These are phyloP conservation scores for Cryptococcus amylolentus DNA, from an alignment of 1,284 basidiomycete genomes.

Conservation along the genomic window DNA sequence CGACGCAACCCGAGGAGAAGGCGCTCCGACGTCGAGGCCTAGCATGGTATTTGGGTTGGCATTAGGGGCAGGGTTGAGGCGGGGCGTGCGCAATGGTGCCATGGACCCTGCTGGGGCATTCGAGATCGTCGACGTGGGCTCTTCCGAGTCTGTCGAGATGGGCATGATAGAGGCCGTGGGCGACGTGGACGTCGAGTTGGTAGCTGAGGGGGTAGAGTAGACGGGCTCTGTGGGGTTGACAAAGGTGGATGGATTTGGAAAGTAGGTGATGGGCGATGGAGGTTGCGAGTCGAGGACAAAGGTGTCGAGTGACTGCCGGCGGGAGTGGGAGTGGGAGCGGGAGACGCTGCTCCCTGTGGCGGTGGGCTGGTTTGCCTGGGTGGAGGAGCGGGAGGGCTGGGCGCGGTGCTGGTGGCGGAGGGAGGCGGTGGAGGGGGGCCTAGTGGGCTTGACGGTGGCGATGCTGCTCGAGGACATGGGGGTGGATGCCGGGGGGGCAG, in stretches of 20 bases:
- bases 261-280: conserved; percentile 43
- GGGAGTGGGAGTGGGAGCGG: conserved; percentile 9
- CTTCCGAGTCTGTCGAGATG: conserved; percentile 5
- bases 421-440: conserved; percentile 18
- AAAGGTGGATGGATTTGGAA: conserved; percentile 43
- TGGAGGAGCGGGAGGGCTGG: background rate
- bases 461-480: background rate
- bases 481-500: conserved; percentile 3
- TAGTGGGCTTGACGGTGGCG: conserved; percentile 9
- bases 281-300: conserved; percentile 18
- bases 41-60: background rate
- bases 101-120: background rate
- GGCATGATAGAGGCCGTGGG: conserved; percentile 1
- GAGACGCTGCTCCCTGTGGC: background rate
- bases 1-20: background rate
- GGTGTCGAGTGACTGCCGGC: conserved; percentile 15
- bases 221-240: conserved; percentile 8
- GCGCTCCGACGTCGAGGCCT: background rate
- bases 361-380: background rate
- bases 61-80: background rate
- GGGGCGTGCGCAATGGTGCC: background rate
- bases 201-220: background rate
- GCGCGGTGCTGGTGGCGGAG: conserved; percentile 8
- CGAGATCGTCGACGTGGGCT: background rate
- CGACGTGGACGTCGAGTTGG: conserved; percentile 2